phyloP scores from a whole-genome alignment of 2,329 filamentous ascomycete genomes.

The Alternaria longipes region DNA sequence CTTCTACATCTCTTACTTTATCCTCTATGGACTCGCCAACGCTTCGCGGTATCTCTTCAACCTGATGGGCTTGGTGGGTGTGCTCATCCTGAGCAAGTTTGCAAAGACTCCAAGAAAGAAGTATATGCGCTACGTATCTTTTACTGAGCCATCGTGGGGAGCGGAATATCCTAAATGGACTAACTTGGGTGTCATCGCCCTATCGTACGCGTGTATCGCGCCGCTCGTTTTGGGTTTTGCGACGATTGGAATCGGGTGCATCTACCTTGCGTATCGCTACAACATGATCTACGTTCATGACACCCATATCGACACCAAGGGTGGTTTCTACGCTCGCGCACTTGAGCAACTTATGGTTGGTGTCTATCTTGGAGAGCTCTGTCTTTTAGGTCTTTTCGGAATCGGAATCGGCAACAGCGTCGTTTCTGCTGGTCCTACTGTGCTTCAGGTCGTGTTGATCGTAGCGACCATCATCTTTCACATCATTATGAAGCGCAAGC shows the following conservation, averaged over 20 bases:
- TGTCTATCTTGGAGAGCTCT: conserved; percentile 58
- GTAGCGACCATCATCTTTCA: conserved; percentile 54
- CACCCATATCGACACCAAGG: conserved; percentile 58
- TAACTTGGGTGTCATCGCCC: conserved; percentile 56
- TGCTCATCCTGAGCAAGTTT: conserved; percentile 79
- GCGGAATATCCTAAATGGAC: conserved; percentile 59
- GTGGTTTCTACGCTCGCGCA: conserved; percentile 56
- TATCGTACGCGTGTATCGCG: conserved; percentile 60
- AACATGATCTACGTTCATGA: conserved; percentile 61
- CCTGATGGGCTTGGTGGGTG: conserved; percentile 79
- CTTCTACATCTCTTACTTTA: conserved; percentile 95
- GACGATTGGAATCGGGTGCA: conserved; percentile 54
- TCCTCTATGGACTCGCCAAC: conserved; percentile 74
- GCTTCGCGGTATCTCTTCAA: conserved; percentile 68
- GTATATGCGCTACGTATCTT: conserved; percentile 38
- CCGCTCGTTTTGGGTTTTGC: conserved; percentile 59
- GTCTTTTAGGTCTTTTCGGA: conserved; percentile 58
- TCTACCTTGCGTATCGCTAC: conserved; percentile 60
- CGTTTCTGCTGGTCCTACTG: conserved; percentile 52
- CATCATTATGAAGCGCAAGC: conserved; percentile 43
- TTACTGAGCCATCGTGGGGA: conserved; percentile 57
- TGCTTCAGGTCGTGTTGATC: conserved; percentile 54
- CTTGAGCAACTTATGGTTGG: conserved; percentile 59
- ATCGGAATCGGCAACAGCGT: conserved; percentile 48
- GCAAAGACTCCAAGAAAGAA: conserved; percentile 57